These are phyloP conservation scores for Hansenula anomala DNA, from an alignment of 1,139 yeast genomes.

Conservation along the genomic window DNA sequence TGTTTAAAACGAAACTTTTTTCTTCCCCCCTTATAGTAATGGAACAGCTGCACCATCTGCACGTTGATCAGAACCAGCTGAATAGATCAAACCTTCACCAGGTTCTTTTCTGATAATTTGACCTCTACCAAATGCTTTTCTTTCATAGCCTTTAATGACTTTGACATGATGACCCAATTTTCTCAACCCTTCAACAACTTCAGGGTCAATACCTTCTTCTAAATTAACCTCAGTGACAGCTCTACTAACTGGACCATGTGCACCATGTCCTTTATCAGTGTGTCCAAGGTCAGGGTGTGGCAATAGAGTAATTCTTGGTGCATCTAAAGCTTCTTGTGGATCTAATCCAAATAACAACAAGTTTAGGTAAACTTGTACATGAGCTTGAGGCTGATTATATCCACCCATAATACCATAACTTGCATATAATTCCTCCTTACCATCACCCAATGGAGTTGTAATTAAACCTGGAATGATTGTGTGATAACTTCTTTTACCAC, in stretches of 20 bases:
- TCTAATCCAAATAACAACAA: slow-evolving; percentile 56
- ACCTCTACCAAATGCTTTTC: slow-evolving; percentile 63
- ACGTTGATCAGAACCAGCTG: slow-evolving; percentile 74
- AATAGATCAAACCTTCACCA: slow-evolving; percentile 37
- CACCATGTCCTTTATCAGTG: slow-evolving; percentile 52
- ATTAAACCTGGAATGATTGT: slow-evolving; percentile 84
- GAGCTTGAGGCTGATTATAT: slow-evolving; percentile 84
- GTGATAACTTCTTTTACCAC: slow-evolving; percentile 75
- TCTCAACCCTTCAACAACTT: slow-evolving; percentile 39
- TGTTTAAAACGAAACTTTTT: too few relatives aligned
- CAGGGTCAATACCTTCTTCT: slow-evolving; percentile 57
- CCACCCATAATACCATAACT: slow-evolving; percentile 88
- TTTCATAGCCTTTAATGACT: slow-evolving; percentile 38
- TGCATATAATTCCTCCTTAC: slow-evolving; percentile 48
- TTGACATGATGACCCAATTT: slow-evolving; percentile 55
- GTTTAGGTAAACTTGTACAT: slow-evolving; percentile 71
- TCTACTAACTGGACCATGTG: slow-evolving; percentile 64
- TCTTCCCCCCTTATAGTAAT: too few relatives aligned
- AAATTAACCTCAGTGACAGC: slow-evolving; percentile 54
- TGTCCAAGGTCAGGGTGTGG: slow-evolving; percentile 40
- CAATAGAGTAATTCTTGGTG: slow-evolving; percentile 64
- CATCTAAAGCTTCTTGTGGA: slow-evolving; percentile 74
- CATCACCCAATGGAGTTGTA: slow-evolving; percentile 36
- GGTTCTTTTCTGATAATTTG: slow-evolving; percentile 58
- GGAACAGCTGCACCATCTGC: slow-evolving; percentile 83